A percentile compares a stretch with the other conserved stretches of the same genome.
These are phyloP conservation scores for Massariosphaeria phaeospora DNA, from an alignment of 495 filamentous ascomycete genomes.

Conservation along the genomic window DNA sequence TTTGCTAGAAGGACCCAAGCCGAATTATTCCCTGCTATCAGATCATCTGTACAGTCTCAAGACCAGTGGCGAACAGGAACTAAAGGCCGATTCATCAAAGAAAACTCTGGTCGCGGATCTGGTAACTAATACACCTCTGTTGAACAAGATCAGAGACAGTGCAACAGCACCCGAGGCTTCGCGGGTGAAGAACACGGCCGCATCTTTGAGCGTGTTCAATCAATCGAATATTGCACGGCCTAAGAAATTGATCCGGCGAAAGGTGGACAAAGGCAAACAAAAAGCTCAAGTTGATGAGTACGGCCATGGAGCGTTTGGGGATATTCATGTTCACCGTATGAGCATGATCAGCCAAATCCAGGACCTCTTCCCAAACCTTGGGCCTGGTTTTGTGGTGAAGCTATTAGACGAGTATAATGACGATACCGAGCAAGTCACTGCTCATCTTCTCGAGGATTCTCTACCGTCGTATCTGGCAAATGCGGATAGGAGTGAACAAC, in stretches of 20 bases:
- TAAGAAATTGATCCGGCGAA: slow-evolving; percentile 46
- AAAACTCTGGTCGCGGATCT: slow-evolving; percentile 57
- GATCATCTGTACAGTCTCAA: slow-evolving; percentile 83
- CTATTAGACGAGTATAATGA: slow-evolving; percentile 75
- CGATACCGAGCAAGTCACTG: slow-evolving; percentile 71
- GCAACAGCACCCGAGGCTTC: slow-evolving; percentile 33
- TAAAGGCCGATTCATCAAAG: slow-evolving; percentile 37
- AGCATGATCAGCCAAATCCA: slow-evolving; percentile 80
- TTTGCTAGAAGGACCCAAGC: slow-evolving; percentile 57
- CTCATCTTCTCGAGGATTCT: slow-evolving; percentile 78
- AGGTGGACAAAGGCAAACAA: slow-evolving; percentile 65
- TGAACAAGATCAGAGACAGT: slow-evolving; percentile 40
- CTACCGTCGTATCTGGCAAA: slow-evolving; percentile 59
- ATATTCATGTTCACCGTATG: slow-evolving; percentile 74
- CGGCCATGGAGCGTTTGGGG: slow-evolving; percentile 43
- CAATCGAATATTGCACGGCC: slow-evolving; percentile 46
- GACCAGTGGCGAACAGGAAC: slow-evolving; percentile 49
- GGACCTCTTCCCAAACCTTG: slow-evolving; percentile 88
- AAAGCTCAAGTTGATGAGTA: slow-evolving; percentile 44
- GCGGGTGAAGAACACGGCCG: slow-evolving; percentile 56
- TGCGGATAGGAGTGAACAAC: slow-evolving; percentile 51
- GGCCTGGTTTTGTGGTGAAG: slow-evolving; percentile 71
- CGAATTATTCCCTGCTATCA: slow-evolving; percentile 64
- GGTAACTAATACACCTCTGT: slow-evolving; percentile 55
- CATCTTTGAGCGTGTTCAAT: slow-evolving; percentile 52